phyloP scores from a whole-genome alignment of 1,284 basidiomycete species.

The Ustilago loliicola region DNA sequence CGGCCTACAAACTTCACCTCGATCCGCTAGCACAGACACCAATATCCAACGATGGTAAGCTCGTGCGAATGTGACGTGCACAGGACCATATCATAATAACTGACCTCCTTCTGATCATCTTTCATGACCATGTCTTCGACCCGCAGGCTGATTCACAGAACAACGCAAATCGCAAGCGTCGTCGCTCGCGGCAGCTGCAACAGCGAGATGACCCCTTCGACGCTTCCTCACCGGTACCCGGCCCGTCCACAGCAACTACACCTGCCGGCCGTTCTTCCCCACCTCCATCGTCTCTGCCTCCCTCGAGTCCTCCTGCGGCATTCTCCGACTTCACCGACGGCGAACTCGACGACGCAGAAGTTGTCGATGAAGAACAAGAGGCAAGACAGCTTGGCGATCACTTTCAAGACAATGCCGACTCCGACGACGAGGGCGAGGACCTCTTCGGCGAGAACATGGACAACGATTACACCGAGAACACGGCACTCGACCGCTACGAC shows the following conservation, averaged over 20 bases:
- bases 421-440: constrained; percentile 84
- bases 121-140: neutral
- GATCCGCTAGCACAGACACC: neutral
- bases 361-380: constrained; percentile 66
- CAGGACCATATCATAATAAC: neutral
- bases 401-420: constrained; percentile 78
- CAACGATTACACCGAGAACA: constrained; percentile 87
- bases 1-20: neutral
- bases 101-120: neutral
- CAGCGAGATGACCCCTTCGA: constrained; percentile 52
- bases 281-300: constrained; percentile 65
- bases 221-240: constrained; percentile 44
- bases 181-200: constrained; percentile 51
- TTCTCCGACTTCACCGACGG: constrained; percentile 67
- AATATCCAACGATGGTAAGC: neutral
- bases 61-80: neutral
- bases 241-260: constrained; percentile 50
- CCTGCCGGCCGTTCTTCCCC: constrained; percentile 55
- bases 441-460: constrained; percentile 85
- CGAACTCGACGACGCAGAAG: constrained; percentile 50
- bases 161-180: constrained; percentile 53
- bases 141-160: constrained; percentile 39
- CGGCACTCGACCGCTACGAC: constrained; percentile 87
- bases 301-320: constrained; percentile 64
- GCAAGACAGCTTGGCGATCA: constrained; percentile 71